A percentile compares a stretch with the other conserved stretches of the same genome.
phyloP scores from a whole-genome alignment of 1,284 basidiomycete genomes.

The Malassezia arunalokei region DNA sequence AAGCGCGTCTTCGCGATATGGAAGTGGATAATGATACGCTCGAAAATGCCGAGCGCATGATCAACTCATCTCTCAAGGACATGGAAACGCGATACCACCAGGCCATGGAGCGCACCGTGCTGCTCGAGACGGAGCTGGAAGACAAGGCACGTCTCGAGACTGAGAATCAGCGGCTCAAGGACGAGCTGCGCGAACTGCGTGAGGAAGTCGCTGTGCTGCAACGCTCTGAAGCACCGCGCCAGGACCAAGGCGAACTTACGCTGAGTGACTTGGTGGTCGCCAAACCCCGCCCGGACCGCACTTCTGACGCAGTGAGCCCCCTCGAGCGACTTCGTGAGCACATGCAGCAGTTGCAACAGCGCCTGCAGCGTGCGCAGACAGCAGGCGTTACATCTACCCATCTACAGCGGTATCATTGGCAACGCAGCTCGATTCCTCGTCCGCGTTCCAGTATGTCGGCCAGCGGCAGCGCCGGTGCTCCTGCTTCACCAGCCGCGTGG shows the following conservation, averaged over 20 bases:
- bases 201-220: conserved; percentile 73
- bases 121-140: conserved; percentile 90
- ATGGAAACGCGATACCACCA: conserved; percentile 80
- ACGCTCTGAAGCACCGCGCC: conserved; percentile 46
- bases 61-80: conserved; percentile 78
- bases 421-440: conserved; percentile 33
- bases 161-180: conserved; percentile 77
- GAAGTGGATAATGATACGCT: conserved; percentile 45
- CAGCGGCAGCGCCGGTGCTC: conserved; percentile 11
- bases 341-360: conserved; percentile 36
- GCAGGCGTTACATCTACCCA: conserved; percentile 13
- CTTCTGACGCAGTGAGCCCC: conserved; percentile 18
- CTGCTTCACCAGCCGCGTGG: not conserved
- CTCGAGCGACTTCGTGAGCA: conserved; percentile 32
- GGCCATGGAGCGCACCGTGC: conserved; percentile 86
- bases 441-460: conserved; percentile 30
- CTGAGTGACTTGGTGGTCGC: conserved; percentile 14
- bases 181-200: conserved; percentile 78
- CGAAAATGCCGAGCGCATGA: conserved; percentile 52
- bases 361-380: conserved; percentile 29
- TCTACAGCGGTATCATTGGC: not conserved
- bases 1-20: conserved; percentile 38
- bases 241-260: conserved; percentile 47
- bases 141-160: conserved; percentile 81
- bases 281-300: not conserved